Evolutionary conservation across 164 flowering plant species (phyloP).

Genomic region (Vitis rupestris): DNA sequence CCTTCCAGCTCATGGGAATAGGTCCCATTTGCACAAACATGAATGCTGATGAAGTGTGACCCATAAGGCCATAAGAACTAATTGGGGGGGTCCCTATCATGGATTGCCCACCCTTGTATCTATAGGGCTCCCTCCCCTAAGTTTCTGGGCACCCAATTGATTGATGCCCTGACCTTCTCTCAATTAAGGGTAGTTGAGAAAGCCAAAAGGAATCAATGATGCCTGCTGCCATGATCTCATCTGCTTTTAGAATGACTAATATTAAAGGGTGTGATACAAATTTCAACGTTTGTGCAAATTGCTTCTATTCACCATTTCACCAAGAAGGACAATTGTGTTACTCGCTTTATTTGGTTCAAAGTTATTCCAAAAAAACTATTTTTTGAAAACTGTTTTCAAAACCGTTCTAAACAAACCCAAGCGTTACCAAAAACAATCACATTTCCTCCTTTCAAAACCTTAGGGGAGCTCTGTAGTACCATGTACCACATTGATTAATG

Average conservation of each 20-base stretch:
- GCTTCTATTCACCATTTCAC: too few relatives aligned
- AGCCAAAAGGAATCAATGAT: constrained; percentile 5
- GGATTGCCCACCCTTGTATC: not conserved
- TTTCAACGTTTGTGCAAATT: too few relatives aligned
- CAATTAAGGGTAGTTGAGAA: constrained; percentile 8
- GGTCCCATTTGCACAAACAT: constrained; percentile 20
- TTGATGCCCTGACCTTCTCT: constrained; percentile 1
- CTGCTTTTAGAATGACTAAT: not conserved
- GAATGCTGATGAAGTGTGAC: constrained; percentile 17
- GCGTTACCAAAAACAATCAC: too few relatives aligned
- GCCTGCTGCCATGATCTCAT: constrained; percentile 1
- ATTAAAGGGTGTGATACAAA: not conserved
- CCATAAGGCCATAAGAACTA: not conserved
- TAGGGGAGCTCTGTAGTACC: too few relatives aligned
- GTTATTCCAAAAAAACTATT: too few relatives aligned
- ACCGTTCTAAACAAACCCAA: too few relatives aligned
- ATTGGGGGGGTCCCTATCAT: too few relatives aligned
- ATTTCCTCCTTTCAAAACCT: too few relatives aligned
- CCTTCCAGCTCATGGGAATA: constrained; percentile 2
- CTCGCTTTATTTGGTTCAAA: too few relatives aligned
- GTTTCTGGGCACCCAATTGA: constrained; percentile 4
- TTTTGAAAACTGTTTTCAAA: too few relatives aligned
- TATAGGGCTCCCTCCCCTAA: not conserved
- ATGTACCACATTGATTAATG: too few relatives aligned
- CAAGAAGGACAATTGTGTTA: too few relatives aligned